Percentiles rank a stretch among this genome's conserved stretches.
These are phyloP conservation scores for Yamadazyma sp. DNA, from an alignment of 1,139 yeast genomes.

Conservation along the genomic window DNA sequence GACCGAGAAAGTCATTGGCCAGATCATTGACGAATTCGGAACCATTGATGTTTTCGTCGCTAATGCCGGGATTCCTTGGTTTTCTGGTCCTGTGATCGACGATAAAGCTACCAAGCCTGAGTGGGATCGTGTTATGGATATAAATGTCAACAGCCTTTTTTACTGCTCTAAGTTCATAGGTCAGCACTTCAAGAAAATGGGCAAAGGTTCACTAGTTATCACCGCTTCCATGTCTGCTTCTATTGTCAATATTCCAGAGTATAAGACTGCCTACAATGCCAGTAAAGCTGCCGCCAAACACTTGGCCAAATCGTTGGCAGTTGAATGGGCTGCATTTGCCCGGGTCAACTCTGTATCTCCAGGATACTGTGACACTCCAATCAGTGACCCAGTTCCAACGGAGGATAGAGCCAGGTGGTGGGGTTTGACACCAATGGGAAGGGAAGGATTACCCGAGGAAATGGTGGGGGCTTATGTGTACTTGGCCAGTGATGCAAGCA, in stretches of 20 bases:
- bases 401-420: conserved; percentile 36
- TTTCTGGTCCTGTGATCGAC: conserved; percentile 67
- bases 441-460: conserved; percentile 41
- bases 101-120: conserved; percentile 42
- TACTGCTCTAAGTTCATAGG: conserved; percentile 60
- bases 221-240: conserved; percentile 65
- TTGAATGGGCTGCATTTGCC: conserved; percentile 56
- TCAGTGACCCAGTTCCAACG: conserved; percentile 46
- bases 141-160: conserved; percentile 57
- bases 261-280: conserved; percentile 57
- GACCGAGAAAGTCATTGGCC: conserved; percentile 54
- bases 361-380: conserved; percentile 54
- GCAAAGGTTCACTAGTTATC: conserved; percentile 55
- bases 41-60: conserved; percentile 80
- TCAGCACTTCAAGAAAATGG: conserved; percentile 46
- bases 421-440: conserved; percentile 40
- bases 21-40: conserved; percentile 63
- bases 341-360: conserved; percentile 59
- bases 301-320: conserved; percentile 52
- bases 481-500: conserved; percentile 41
- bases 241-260: conserved; percentile 53
- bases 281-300: conserved; percentile 58
- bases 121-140: conserved; percentile 51
- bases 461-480: conserved; percentile 44
- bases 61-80: conserved; percentile 87